Evolutionary conservation across 768 basidiomycete genomes (phyloP).

Genomic region (Cystobasidium ongulense): DNA sequence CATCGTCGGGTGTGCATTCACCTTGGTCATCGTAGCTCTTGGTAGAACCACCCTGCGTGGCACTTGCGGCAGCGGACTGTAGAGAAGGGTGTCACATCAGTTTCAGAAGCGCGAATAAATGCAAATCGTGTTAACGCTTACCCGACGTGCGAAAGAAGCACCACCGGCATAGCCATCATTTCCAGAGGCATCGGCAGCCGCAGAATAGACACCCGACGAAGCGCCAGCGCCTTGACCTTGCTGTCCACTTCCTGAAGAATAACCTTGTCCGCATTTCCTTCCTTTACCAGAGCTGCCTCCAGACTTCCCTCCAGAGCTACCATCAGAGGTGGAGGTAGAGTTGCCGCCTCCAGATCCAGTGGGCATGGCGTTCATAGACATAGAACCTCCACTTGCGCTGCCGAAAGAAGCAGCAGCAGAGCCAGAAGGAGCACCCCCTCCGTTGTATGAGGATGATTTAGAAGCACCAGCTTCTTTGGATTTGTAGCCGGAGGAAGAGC

Average conservation of each 20-base stretch:
- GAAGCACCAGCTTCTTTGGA: no score
- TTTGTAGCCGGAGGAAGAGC: no score
- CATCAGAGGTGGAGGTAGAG: no score
- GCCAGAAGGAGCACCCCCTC: background rate
- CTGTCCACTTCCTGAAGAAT: background rate
- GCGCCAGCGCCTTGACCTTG: background rate
- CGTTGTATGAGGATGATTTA: no score
- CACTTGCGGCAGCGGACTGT: background rate
- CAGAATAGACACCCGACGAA: background rate
- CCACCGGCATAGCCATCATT: background rate
- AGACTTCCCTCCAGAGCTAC: no score
- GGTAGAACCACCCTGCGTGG: background rate
- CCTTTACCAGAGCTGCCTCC: background rate
- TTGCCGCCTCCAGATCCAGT: background rate
- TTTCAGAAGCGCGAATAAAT: background rate
- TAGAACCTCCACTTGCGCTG: background rate
- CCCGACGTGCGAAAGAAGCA: background rate
- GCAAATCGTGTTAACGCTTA: background rate
- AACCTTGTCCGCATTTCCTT: background rate
- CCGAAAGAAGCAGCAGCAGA: background rate
- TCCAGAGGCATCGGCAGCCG: background rate
- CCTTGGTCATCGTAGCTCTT: background rate
- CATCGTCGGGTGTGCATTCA: background rate
- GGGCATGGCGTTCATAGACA: background rate
- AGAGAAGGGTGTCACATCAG: background rate